These are phyloP conservation scores for Trichoderma koningii DNA, from an alignment of 2,329 filamentous ascomycete species.

Conservation along the genomic window DNA sequence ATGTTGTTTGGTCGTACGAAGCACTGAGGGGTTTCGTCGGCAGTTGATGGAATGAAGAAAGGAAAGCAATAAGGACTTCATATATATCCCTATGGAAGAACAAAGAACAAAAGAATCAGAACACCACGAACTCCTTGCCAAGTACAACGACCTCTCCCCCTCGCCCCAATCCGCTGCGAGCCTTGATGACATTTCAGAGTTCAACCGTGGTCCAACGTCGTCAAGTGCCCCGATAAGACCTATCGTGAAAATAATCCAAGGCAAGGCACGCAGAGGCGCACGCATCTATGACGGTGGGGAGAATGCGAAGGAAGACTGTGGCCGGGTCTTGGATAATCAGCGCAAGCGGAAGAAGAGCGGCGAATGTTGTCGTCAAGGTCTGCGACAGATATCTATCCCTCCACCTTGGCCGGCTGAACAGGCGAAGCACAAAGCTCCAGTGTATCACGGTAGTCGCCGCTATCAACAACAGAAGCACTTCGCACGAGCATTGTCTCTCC, in stretches of 20 bases:
- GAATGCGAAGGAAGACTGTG: slow-evolving; percentile 22
- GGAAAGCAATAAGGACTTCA: background rate
- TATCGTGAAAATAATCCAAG: slow-evolving; percentile 47
- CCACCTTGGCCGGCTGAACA: slow-evolving; percentile 22
- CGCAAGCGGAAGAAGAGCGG: slow-evolving; percentile 7
- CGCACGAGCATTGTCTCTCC: slow-evolving; percentile 9
- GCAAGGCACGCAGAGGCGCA: slow-evolving; percentile 18
- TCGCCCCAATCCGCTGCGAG: slow-evolving; percentile 41
- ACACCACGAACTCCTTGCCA: slow-evolving; percentile 39
- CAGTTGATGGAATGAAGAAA: background rate
- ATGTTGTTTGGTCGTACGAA: background rate
- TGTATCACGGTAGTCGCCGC: slow-evolving; percentile 17
- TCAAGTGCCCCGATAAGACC: background rate
- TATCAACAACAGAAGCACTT: slow-evolving; percentile 11
- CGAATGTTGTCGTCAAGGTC: background rate
- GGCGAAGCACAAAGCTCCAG: slow-evolving; percentile 19
- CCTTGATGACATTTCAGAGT: background rate
- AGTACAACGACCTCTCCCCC: slow-evolving; percentile 61
- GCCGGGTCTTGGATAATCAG: slow-evolving; percentile 14
- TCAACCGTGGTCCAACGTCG: background rate
- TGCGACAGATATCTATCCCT: slow-evolving; percentile 19
- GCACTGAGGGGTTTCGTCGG: too few relatives aligned
- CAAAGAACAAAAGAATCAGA: background rate
- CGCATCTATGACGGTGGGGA: slow-evolving; percentile 21
- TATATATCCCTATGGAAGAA: background rate